Base-by-base conservation (phyloP, 176 grass and related monocot species). In the Chloris gayana region DNA sequence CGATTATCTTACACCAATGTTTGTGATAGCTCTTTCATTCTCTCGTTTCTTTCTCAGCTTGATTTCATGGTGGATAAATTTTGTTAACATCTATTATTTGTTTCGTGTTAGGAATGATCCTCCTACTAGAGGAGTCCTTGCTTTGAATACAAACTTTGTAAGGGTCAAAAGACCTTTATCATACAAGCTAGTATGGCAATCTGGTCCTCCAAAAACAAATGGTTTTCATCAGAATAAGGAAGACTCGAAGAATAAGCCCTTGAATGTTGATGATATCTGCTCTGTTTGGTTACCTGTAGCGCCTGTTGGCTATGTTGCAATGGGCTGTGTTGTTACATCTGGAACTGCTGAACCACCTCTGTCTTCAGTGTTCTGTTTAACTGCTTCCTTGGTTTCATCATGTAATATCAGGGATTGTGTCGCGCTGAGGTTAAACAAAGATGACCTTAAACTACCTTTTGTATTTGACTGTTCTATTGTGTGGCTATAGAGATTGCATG, bases 241-340 rank as follows among this genome's bases (percentile, higher is more conserved):
- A 62, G 76, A 84, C 59, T 56, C 10, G 14, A 69, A 85, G 57
- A 77, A 59, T 75, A 88, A 67, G 14, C 49, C 42, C 41, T 83
- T 65, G 74, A 72, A 79, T 64, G 50, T 32, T 47, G 67, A 63
- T 30, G 57, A 82, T 51, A 39, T 87, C 37, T 91, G 90, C 72
- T 93, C 92, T 67, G 84, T 98, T 91, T 98, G 95, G 95, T 91
- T 94, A 74, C 95, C 95, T 85, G 64, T 94, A 85, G 95, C 95
- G 59, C 95, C 95, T 37, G 72, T 31, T 7, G 95, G 90, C 31
- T 98, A 93, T 59, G 85, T 98, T 81, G 83, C 95, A 83, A 57
- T 94, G 83, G 95, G 95, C 57, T 98, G 95, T 83, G 83, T 98
- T 87, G 92, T 84, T 94, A 92, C 92, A 85, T 57, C 81, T 85